Evolutionary conservation across 1,284 basidiomycete species (phyloP).

Genomic region (Ganoderma multipileum): DNA sequence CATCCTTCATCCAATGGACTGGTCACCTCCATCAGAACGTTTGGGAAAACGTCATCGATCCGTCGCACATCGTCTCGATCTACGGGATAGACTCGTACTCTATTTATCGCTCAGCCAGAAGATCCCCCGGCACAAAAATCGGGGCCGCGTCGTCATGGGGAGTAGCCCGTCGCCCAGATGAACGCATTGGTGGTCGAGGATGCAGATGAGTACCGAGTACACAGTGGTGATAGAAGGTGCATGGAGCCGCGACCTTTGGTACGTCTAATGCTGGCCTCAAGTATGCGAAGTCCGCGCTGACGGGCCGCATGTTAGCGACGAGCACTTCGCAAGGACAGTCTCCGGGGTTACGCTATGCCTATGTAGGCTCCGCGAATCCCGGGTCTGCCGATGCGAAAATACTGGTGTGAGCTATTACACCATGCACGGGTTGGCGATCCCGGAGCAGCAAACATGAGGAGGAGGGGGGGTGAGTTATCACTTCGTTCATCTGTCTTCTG

Average conservation of each 20-base stretch:
- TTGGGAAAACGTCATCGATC: slow-evolving; percentile 25
- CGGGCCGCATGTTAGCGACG: slow-evolving; percentile 30
- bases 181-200: slow-evolving; percentile 39
- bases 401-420: slow-evolving; percentile 41
- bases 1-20: slow-evolving; percentile 35
- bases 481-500: background rate
- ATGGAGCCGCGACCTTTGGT: slow-evolving; percentile 38
- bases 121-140: slow-evolving; percentile 12
- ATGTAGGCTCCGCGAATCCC: slow-evolving; percentile 15
- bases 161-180: slow-evolving; percentile 41
- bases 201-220: slow-evolving; percentile 40
- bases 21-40: slow-evolving; percentile 33
- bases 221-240: slow-evolving; percentile 37
- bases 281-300: background rate
- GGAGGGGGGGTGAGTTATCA: slow-evolving; percentile 28
- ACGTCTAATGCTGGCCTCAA: background rate
- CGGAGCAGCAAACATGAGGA: slow-evolving; percentile 39
- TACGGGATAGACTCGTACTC: slow-evolving; percentile 41
- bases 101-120: slow-evolving; percentile 35
- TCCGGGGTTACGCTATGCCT: slow-evolving; percentile 32
- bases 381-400: slow-evolving; percentile 33
- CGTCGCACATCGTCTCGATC: slow-evolving; percentile 34
- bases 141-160: slow-evolving; percentile 32
- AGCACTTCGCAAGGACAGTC: slow-evolving; percentile 38
- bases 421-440: slow-evolving; percentile 40